These are phyloP conservation scores for Magnusiomyces suaveolens DNA, from an alignment of 1,139 yeast genomes.

Conservation along the genomic window DNA sequence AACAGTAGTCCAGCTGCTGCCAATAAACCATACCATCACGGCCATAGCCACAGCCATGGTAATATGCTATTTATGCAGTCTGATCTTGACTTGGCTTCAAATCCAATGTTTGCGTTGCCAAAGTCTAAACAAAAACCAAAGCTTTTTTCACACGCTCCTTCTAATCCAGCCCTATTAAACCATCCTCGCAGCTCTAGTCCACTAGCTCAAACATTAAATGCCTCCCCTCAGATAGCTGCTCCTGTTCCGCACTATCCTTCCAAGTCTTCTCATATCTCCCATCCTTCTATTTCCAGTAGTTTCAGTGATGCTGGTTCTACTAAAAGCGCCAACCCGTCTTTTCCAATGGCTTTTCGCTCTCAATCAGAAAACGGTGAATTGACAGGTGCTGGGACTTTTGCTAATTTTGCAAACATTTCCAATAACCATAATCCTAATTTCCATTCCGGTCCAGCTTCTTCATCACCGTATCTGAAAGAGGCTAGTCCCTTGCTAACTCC, in stretches of 20 bases:
- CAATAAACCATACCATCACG: not conserved
- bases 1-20: not conserved
- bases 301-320: not conserved
- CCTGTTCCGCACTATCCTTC: not conserved
- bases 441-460: not conserved
- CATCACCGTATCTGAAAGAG: not conserved
- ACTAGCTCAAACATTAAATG: not conserved
- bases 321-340: not conserved
- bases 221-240: not conserved
- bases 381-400: not conserved
- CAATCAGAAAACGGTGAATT: not conserved
- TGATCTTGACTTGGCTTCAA: not conserved
- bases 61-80: not conserved
- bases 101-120: not conserved
- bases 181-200: not conserved
- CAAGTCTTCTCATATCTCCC: not conserved
- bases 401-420: not conserved
- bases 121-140: not conserved
- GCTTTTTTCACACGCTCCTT: not conserved
- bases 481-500: not conserved
- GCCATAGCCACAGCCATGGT: not conserved
- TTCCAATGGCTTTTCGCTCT: not conserved
- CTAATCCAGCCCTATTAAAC: not conserved
- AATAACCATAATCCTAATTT: not conserved
- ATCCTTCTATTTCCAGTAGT: not conserved